Base-by-base conservation (phyloP, 1,139 yeast species). In the Blastobotrys illinoisensis region DNA sequence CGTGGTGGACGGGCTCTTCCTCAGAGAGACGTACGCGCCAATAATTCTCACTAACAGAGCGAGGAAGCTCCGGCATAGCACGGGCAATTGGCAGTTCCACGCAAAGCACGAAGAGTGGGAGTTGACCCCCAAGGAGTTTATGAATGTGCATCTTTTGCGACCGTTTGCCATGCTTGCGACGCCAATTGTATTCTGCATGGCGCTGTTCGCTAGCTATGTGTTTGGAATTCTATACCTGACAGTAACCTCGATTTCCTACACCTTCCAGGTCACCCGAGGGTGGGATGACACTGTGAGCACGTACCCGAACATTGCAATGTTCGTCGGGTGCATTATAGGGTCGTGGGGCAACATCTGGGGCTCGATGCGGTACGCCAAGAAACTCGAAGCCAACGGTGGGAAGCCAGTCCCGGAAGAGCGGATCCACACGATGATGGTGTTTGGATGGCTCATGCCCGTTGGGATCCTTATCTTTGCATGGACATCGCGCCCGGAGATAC, bases 381-480 rank as follows among this genome's bases (percentile, higher is more conserved):
- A 72, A 50, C 74, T 70, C n/a, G 52, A 60, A 5, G 60, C 67
- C 4, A 66, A 66, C 28, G 73, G 72, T 36, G 78, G 80, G 19
- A 64, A 65, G 23, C 72, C 81, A 0, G 64, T 71, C 11, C 89
- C 93, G 0, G 93, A 86, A 62, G 78, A 77, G 55, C 77, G 88
- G 55, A 69, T 86, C 46, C 81, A 80, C 11, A 71, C 81, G 9
- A 75, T 85, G 66, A 77, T 79, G 73, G 54, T 64, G 21, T 54
- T 64, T 23, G 74, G 73, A 5, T 74, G 76, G 75, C 59, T 72
- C 46, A 73, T 86, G 66, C 95, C 96, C 0, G 73, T 79, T 13
- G 87, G 93, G 0, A 74, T 87, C 48, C 85, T 88, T 71, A 79
- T 89, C 68, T 79, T 87, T 64, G 95, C 88, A 2, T 88, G 95